Evolutionary conservation across 805 yeast genomes (phyloP).

Genomic region (Cyberlindnera veronae): DNA sequence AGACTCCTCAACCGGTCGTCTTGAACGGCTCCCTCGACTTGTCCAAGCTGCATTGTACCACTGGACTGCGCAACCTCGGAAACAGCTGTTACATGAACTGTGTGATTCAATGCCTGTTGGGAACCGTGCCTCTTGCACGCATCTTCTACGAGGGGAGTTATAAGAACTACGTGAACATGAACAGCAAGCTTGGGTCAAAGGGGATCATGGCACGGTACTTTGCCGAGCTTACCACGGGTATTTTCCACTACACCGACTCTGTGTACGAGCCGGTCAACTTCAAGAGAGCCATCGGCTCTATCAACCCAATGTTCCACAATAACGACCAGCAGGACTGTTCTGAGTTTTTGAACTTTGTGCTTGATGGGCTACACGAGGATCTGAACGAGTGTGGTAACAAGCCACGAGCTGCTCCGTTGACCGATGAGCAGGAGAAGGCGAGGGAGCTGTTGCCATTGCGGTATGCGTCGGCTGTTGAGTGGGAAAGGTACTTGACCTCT

Average conservation of each 20-base stretch:
- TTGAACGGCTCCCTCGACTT: neutral
- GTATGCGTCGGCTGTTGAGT: constrained; percentile 81
- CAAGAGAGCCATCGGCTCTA: constrained; percentile 62
- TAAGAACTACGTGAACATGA: constrained; percentile 63
- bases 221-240: constrained; percentile 52
- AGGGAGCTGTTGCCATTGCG: constrained; percentile 74
- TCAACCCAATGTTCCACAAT: constrained; percentile 62
- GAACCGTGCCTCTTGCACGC: constrained; percentile 60
- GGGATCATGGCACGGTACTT: constrained; percentile 74
- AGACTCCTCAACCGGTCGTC: constrained; percentile 11
- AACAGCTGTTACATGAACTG: constrained; percentile 95
- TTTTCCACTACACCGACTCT: constrained; percentile 45
- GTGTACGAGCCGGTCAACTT: constrained; percentile 59
- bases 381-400: constrained; percentile 62
- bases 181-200: constrained; percentile 73
- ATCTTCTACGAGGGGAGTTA: constrained; percentile 62
- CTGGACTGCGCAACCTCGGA: constrained; percentile 80
- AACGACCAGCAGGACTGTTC: constrained; percentile 82
- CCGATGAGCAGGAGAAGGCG: constrained; percentile 65
- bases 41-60: constrained; percentile 36
- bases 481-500: constrained; percentile 82
- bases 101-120: constrained; percentile 78
- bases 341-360: constrained; percentile 70
- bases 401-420: constrained; percentile 53
- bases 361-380: constrained; percentile 82